Percentiles rank a stretch among this genome's conserved stretches.
Conservation (phyloP, 2,329 filamentous ascomycete species). For the Ampelomyces quisqualis region DNA sequence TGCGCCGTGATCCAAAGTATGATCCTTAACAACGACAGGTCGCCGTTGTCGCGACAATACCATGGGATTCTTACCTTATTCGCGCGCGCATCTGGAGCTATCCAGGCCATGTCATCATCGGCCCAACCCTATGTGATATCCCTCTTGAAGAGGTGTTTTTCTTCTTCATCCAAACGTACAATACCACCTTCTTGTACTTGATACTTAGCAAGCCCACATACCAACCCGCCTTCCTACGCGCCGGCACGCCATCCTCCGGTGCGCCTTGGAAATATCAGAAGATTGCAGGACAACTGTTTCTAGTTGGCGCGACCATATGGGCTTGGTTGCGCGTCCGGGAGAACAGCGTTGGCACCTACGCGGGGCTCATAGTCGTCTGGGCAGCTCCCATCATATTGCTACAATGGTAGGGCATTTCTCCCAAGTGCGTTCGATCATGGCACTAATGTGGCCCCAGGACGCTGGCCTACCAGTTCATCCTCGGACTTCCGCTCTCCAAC, state of each 20-base stretch:
- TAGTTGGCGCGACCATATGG: constrained; percentile 49
- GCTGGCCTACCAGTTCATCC: constrained; percentile 63
- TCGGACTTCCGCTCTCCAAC: constrained; percentile 59
- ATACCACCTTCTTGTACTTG: constrained; percentile 67
- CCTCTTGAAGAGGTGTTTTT: constrained; percentile 75
- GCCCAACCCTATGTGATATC: constrained; percentile 63
- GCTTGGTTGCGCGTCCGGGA: constrained; percentile 51
- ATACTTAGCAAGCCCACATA: constrained; percentile 65
- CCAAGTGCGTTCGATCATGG: neutral
- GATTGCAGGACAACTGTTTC: constrained; percentile 52
- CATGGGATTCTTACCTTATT: constrained; percentile 77
- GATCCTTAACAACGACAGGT: constrained; percentile 47
- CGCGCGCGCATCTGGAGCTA: constrained; percentile 70
- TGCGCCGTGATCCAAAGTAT: constrained; percentile 1
- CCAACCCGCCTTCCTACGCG: constrained; percentile 55
- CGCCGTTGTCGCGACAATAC: constrained; percentile 67
- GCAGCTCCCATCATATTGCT: constrained; percentile 65
- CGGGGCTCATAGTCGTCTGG: constrained; percentile 71
- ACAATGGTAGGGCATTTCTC: constrained; percentile 53
- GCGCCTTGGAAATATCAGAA: constrained; percentile 43
- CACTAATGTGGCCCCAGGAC: constrained; percentile 44
- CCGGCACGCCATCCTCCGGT: constrained; percentile 35
- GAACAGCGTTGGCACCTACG: constrained; percentile 60
- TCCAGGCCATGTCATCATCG: constrained; percentile 63
- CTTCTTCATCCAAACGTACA: constrained; percentile 75